Base-by-base conservation (phyloP, 2,329 filamentous ascomycete genomes). In the Colletotrichum salicis region DNA sequence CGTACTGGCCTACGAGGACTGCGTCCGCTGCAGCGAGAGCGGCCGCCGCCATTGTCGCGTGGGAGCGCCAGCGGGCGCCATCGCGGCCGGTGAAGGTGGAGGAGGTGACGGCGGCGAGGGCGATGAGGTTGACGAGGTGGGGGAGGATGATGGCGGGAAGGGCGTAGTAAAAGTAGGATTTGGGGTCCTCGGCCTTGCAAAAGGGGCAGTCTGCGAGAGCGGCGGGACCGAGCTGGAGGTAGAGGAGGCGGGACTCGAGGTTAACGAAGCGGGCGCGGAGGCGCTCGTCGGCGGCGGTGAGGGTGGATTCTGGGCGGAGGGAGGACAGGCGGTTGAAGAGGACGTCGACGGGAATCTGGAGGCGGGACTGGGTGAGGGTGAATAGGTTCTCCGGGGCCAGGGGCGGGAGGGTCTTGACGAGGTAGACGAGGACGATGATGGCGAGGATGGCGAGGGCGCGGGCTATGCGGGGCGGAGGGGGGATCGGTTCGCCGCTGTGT, bases 341-440 rank as follows among this genome's bases (percentile, higher is more conserved):
- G 41, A 97, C 91, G 78, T 96, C 93, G 54, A 90, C 92, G n/a
- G 94, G 91, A 54, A 93, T 96, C 77, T 95, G 93, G 22, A 98
- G 90, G 41, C 95, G 93, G 62, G 94, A 96, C 68, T 91, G 86
- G 1, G 96, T 98, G 22, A 86, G 81, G 35, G 82, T 79, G 86
- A 98, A 97, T 80, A 98, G 85, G 83, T 98, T 98, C 79, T 94
- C 91, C 5, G 93, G 92, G 6, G 89, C 85, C 78, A 94, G 91
- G 70, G 83, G 74, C 0, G 94, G 91, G 0, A 96, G 83, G 19
- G 92, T 91, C 70, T 90, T 87, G 70, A 91, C 77, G 71, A 90
- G 78, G 75, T 89, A 76, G 4, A 83, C 76, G 22, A 82, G 74
- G 75, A 84, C 77, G 56, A 86, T 77, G 76, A 86, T 64, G 79